phyloP scores from a whole-genome alignment of 768 basidiomycete genomes.

The Mycena rosella region DNA sequence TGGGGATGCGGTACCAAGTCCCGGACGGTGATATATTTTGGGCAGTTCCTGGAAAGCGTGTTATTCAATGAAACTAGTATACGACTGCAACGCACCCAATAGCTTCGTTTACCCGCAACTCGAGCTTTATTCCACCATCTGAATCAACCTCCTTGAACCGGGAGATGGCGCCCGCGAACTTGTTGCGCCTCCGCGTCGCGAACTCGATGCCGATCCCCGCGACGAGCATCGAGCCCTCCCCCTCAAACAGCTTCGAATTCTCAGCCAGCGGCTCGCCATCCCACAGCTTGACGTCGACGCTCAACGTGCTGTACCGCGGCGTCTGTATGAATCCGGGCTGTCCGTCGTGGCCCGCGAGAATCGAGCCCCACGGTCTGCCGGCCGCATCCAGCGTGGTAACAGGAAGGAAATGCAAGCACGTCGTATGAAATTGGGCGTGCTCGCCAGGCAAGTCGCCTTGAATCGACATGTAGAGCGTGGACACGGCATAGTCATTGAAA shows the following conservation, averaged over 20 bases:
- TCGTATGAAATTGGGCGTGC: slow-evolving; percentile 63
- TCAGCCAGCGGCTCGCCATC: slow-evolving; percentile 66
- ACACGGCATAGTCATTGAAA: slow-evolving; percentile 48
- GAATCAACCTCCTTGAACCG: slow-evolving; percentile 47
- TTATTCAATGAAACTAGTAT: background rate
- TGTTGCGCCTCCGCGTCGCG: slow-evolving; percentile 69
- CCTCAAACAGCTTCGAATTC: slow-evolving; percentile 44
- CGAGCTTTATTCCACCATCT: slow-evolving; percentile 49
- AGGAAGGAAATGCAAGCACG: slow-evolving; percentile 66
- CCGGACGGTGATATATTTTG: slow-evolving; percentile 75
- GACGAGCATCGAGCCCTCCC: slow-evolving; percentile 49
- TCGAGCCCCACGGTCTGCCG: slow-evolving; percentile 71
- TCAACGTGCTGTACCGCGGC: slow-evolving; percentile 52
- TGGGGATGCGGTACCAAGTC: slow-evolving; percentile 59
- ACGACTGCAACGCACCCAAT: slow-evolving; percentile 59
- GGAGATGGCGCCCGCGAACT: slow-evolving; percentile 65
- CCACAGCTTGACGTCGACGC: slow-evolving; percentile 59
- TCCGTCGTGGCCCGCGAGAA: slow-evolving; percentile 61
- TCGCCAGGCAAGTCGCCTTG: slow-evolving; percentile 61
- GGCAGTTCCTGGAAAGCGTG: slow-evolving; percentile 69
- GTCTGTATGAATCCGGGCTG: slow-evolving; percentile 59
- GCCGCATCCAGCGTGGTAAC: slow-evolving; percentile 64
- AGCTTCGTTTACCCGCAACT: slow-evolving; percentile 65
- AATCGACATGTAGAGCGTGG: slow-evolving; percentile 55
- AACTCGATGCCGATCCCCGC: slow-evolving; percentile 74